Base-by-base conservation (phyloP, 768 basidiomycete genomes). In the Leucosporidium creatinivorum region DNA sequence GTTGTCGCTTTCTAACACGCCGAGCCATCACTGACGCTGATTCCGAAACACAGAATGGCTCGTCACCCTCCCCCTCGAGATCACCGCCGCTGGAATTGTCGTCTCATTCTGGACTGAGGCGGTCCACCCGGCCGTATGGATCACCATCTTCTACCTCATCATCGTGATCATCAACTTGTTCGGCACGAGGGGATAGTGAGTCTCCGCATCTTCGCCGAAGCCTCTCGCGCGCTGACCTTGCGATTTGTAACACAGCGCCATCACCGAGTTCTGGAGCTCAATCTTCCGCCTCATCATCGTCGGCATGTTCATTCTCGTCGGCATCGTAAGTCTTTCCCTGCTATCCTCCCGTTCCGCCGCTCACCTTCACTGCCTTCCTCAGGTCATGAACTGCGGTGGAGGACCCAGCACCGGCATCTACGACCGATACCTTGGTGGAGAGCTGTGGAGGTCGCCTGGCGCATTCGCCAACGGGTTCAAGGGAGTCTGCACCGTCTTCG, bases 81-180 rank as follows among this genome's bases (percentile, higher is more conserved):
- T 93, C 33, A 89, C 87, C 9, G 91, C 89, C 12, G 90, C 90
- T 0, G 91, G 89, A 18, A 82, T 93, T 50, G 86, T 91, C 21
- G 79, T 92, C 10, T 83, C 84, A 65, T 67, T 21, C 47, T 57
- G 39, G 54, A 47, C 78, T 75, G 87, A 74, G 78, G 85, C 23
- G 67, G 78, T 91, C 69, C 89, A 87, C 65, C 76, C 91, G 31
- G 74, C 65, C 3, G 75, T 68, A 0, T 74, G 68, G 71, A 75
- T 73, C 54, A 73, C 70, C 39, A 44, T 44, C 47, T 61, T 69
- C 36, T 65, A 60, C 54, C 10, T 62, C 17, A 36, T 61, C 49
- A 67, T 75, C 63, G 70, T 75, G 49, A 36, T 69, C 8, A 85
- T 91, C 69, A 89, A 90, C 86, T 73, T 86, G 2, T 85, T 74